Percentiles rank a stretch among this genome's conserved stretches.
phyloP scores from a whole-genome alignment of 257 asterid species.

The Misopates orontium region DNA sequence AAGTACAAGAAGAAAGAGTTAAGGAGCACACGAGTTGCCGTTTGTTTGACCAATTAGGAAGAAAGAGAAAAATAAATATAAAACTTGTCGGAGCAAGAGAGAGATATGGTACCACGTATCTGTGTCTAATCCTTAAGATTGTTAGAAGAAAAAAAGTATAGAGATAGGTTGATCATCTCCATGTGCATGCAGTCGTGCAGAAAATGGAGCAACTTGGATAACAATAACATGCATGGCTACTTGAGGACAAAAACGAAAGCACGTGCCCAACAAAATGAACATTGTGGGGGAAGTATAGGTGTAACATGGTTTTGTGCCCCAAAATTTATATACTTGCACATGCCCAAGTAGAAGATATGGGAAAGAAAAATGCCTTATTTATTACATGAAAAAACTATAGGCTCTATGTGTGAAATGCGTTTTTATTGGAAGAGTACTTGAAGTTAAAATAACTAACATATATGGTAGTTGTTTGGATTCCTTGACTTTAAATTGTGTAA shows the following conservation, averaged over 20 bases:
- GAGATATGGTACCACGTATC: conserved; percentile 19
- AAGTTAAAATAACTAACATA: too few species aligned
- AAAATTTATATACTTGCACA: conserved; percentile 16
- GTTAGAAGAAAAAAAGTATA: too few species aligned
- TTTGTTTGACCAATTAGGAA: too few species aligned
- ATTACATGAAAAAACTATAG: not conserved
- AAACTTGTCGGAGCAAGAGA: not conserved
- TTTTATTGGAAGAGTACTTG: too few species aligned
- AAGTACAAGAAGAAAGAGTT: too few species aligned
- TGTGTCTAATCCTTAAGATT: conserved; percentile 1
- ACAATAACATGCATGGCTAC: conserved; percentile 1
- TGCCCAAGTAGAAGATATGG: conserved; percentile 5
- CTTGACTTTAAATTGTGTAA: too few species aligned
- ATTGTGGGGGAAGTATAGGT: not conserved
- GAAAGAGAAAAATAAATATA: not conserved
- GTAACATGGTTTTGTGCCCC: conserved; percentile 29
- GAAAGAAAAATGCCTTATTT: not conserved
- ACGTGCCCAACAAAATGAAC: conserved; percentile 10
- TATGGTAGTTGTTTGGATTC: too few species aligned
- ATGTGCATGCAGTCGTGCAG: conserved; percentile 26
- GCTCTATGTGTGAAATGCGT: not conserved
- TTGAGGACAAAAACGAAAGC: conserved; percentile 17
- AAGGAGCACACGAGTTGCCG: too few species aligned
- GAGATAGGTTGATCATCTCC: not conserved
- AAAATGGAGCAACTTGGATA: conserved; percentile 3